A percentile compares a stretch with the other conserved stretches of the same genome.
These are phyloP conservation scores for Pyricularia sp. DNA, from an alignment of 2,329 filamentous ascomycete species.

Conservation along the genomic window DNA sequence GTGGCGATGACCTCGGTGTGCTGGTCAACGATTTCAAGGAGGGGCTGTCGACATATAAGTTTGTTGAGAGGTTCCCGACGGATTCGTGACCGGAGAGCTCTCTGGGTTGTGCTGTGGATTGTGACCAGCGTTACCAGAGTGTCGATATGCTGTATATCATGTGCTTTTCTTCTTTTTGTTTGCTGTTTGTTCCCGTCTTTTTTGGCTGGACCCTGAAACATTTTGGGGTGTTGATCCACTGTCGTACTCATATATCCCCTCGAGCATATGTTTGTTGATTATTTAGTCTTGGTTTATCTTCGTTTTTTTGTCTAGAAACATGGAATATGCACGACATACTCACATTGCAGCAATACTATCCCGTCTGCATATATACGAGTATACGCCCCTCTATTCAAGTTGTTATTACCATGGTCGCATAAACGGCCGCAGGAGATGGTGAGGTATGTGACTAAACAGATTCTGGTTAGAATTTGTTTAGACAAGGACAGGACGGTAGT, in stretches of 20 bases:
- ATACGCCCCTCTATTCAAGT: not conserved
- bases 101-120: not conserved
- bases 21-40: constrained; percentile 40
- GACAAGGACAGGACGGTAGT: not conserved
- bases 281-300: not conserved
- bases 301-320: not conserved
- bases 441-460: not conserved
- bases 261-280: too few relatives aligned
- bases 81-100: constrained; percentile 25
- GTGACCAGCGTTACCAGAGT: too few relatives aligned
- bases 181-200: not conserved
- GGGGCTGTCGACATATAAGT: constrained; percentile 56
- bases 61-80: constrained; percentile 52
- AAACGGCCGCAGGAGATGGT: not conserved
- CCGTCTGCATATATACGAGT: not conserved
- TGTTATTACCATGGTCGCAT: not conserved
- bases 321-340: not conserved
- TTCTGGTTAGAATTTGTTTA: not conserved
- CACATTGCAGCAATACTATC: not conserved
- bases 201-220: not conserved
- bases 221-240: not conserved
- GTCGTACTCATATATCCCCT: not conserved
- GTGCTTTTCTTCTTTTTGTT: not conserved
- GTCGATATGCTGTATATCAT: not conserved
- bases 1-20: constrained; percentile 19